phyloP scores from a whole-genome alignment of 208 protist genomes.

The Herpetomonas muscarum region DNA sequence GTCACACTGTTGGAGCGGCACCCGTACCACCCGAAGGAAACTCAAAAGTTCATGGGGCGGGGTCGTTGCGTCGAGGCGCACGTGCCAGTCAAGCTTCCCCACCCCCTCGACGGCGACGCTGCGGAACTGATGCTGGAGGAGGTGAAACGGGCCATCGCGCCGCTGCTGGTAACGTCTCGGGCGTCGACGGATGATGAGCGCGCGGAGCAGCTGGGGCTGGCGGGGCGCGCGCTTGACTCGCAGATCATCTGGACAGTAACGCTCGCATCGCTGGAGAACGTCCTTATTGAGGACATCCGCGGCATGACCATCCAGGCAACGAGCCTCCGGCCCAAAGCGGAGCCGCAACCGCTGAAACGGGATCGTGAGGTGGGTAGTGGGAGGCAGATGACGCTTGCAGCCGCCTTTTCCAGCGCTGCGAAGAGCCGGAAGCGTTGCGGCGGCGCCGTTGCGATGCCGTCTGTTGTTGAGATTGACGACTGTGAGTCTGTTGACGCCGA shows the following conservation, averaged over 20 bases:
- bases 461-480: no score
- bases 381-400: slow-evolving; percentile 49
- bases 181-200: slow-evolving; percentile 41
- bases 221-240: not conserved
- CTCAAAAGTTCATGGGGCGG: slow-evolving; percentile 83
- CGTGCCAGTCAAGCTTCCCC: slow-evolving; percentile 51
- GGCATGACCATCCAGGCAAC: slow-evolving; percentile 82
- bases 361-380: slow-evolving; percentile 10
- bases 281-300: slow-evolving; percentile 74
- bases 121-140: slow-evolving; percentile 37
- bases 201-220: slow-evolving; percentile 42
- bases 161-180: slow-evolving; percentile 50
- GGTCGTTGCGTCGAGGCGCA: slow-evolving; percentile 81
- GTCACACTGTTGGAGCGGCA: slow-evolving; percentile 80
- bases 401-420: slow-evolving; percentile 41
- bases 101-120: slow-evolving; percentile 30
- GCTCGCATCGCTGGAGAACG: slow-evolving; percentile 32
- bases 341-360: slow-evolving; percentile 2
- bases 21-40: slow-evolving; percentile 67
- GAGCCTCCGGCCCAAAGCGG: slow-evolving; percentile 23
- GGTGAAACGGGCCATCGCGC: slow-evolving; percentile 27
- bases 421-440: slow-evolving; percentile 10
- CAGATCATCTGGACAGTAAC: slow-evolving; percentile 63
- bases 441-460: slow-evolving; percentile 8
- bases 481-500: slow-evolving; percentile 18